These are phyloP conservation scores for Boletellus sp. DNA, from an alignment of 1,284 basidiomycete genomes.

Conservation along the genomic window DNA sequence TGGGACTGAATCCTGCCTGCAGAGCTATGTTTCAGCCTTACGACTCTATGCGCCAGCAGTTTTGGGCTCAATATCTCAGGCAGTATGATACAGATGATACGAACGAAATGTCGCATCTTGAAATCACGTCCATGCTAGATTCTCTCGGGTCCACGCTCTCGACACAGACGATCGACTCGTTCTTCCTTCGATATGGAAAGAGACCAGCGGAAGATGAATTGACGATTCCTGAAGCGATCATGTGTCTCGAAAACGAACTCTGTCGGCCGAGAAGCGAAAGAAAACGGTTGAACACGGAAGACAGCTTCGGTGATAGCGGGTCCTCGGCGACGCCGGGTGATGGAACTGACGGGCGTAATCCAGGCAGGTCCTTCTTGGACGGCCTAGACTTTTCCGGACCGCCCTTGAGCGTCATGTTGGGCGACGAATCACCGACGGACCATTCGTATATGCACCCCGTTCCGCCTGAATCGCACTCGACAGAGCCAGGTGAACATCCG, in stretches of 20 bases:
- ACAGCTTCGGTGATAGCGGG: constrained; percentile 32
- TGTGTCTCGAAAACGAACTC: constrained; percentile 79
- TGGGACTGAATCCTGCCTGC: constrained; percentile 7
- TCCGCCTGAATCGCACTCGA: constrained; percentile 32
- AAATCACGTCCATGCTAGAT: constrained; percentile 95
- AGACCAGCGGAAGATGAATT: constrained; percentile 69
- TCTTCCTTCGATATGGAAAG: constrained; percentile 75
- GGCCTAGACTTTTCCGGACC: constrained; percentile 66
- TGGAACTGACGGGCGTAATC: constrained; percentile 15
- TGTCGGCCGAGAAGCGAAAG: constrained; percentile 69
- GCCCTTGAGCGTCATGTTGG: constrained; percentile 28
- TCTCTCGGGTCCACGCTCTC: constrained; percentile 94
- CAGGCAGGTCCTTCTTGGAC: constrained; percentile 40
- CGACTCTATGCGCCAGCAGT: constrained; percentile 82
- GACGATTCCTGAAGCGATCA: constrained; percentile 75
- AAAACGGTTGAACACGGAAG: constrained; percentile 50
- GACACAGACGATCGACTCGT: constrained; percentile 71
- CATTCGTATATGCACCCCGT: constrained; percentile 11
- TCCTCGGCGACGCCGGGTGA: constrained; percentile 45
- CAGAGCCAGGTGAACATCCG: constrained; percentile 46
- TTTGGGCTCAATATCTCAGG: constrained; percentile 88
- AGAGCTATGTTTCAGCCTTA: constrained; percentile 96
- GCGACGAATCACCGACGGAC: constrained; percentile 25
- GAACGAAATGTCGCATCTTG: constrained; percentile 74
- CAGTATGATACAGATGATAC: constrained; percentile 93